Conservation (phyloP, 2,329 filamentous ascomycete species). For the Aspergillus spinulosporus region DNA sequence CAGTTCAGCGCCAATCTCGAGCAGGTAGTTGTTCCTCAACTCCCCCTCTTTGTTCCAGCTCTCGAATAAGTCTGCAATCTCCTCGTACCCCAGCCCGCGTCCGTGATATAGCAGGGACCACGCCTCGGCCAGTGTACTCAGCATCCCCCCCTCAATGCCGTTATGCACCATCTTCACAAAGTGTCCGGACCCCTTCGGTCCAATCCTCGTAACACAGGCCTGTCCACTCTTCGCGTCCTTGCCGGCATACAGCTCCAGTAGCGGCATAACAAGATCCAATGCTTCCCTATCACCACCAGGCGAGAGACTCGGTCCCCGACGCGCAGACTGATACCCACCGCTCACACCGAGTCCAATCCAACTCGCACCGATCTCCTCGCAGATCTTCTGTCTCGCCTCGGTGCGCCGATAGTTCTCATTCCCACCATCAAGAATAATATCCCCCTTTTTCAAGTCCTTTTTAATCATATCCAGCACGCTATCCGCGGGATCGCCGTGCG, state of each 20-base stretch:
- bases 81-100: slow-evolving; percentile 59
- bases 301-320: slow-evolving; percentile 66
- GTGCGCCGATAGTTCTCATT: slow-evolving; percentile 69
- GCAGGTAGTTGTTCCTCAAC: slow-evolving; percentile 61
- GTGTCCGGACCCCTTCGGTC: slow-evolving; percentile 65
- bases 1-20: slow-evolving; percentile 64
- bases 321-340: slow-evolving; percentile 68
- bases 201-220: slow-evolving; percentile 62
- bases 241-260: slow-evolving; percentile 62
- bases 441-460: slow-evolving; percentile 56
- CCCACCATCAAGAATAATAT: slow-evolving; percentile 68
- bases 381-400: slow-evolving; percentile 61
- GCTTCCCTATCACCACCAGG: slow-evolving; percentile 62
- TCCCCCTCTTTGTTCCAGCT: slow-evolving; percentile 62
- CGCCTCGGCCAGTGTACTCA: slow-evolving; percentile 63
- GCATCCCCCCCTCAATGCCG: slow-evolving; percentile 72
- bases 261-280: slow-evolving; percentile 60
- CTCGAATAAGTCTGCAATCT: slow-evolving; percentile 61
- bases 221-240: slow-evolving; percentile 59
- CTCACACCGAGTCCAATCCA: slow-evolving; percentile 70
- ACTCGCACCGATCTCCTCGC: slow-evolving; percentile 57
- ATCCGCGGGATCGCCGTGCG: slow-evolving; percentile 42
- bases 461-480: slow-evolving; percentile 43
- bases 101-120: slow-evolving; percentile 64
- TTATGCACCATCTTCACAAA: slow-evolving; percentile 78